Percentiles rank a stretch among this genome's conserved stretches.
phyloP scores from a whole-genome alignment of 208 protist genomes.

The Trypanosoma rangeli region DNA sequence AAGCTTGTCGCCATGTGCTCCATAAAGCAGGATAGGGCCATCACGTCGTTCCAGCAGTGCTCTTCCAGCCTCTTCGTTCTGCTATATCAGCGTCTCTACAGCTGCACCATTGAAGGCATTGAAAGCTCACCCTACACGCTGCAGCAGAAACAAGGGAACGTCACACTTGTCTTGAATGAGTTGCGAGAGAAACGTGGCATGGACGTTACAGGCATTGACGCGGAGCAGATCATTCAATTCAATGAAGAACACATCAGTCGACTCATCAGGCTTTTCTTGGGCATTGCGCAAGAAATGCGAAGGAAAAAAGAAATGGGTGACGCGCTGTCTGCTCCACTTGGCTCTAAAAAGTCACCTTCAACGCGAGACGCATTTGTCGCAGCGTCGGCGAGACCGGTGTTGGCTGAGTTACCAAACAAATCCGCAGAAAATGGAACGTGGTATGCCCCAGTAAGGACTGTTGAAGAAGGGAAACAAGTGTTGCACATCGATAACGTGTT shows the following conservation, averaged over 20 bases:
- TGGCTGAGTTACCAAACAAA: constrained; percentile 23
- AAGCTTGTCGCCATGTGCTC: constrained; percentile 54
- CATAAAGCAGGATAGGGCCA: constrained; percentile 45
- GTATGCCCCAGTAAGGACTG: constrained; percentile 15
- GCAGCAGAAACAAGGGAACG: constrained; percentile 79
- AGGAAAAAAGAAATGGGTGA: not conserved
- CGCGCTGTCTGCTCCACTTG: not conserved
- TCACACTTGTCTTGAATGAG: constrained; percentile 70
- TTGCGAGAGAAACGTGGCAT: constrained; percentile 53
- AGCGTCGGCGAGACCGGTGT: constrained; percentile 1
- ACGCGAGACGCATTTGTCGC: not conserved
- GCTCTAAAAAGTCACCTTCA: constrained; percentile 7
- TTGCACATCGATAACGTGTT: not conserved
- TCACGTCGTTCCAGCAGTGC: constrained; percentile 78
- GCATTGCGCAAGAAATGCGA: constrained; percentile 51
- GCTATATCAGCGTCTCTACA: constrained; percentile 82
- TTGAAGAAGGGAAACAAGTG: not conserved
- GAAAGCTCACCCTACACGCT: constrained; percentile 67
- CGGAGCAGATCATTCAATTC: constrained; percentile 70
- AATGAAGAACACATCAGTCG: constrained; percentile 86
- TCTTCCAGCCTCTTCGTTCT: constrained; percentile 88
- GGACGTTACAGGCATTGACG: constrained; percentile 54
- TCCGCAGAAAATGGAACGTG: constrained; percentile 20
- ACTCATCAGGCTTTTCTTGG: constrained; percentile 76
- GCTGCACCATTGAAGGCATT: constrained; percentile 65